These are phyloP conservation scores for Solanum piurae DNA, from an alignment of 257 asterid species.

Conservation along the genomic window DNA sequence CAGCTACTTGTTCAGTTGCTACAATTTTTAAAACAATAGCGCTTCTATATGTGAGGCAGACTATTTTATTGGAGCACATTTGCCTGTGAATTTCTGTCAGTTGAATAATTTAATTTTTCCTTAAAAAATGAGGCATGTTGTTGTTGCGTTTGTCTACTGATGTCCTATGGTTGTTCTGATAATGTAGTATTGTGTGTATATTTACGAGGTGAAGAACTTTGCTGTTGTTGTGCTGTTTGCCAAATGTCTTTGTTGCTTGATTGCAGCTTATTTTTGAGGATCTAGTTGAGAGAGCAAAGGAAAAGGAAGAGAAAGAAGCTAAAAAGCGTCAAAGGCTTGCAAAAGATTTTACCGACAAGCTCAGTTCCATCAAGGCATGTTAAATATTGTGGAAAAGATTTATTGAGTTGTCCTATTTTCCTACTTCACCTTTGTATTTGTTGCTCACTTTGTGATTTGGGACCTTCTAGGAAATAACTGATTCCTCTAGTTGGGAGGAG, in stretches of 20 bases:
- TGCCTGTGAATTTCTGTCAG: background rate
- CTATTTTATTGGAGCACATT: background rate
- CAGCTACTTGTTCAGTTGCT: background rate
- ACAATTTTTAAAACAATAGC: background rate
- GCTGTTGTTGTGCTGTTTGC: background rate
- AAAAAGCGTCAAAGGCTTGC: conserved; percentile 84
- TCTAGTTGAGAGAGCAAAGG: conserved; percentile 87
- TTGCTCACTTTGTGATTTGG: background rate
- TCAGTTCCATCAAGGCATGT: conserved; percentile 63
- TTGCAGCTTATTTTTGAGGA: conserved; percentile 80
- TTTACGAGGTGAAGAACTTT: background rate
- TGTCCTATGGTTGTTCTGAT: background rate
- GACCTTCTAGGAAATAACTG: conserved; percentile 53
- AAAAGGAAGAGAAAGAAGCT: conserved; percentile 92
- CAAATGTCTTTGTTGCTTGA: conserved; percentile 1
- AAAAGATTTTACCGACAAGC: conserved; percentile 69
- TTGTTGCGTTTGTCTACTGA: background rate
- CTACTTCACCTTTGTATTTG: background rate
- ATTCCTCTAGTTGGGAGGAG: conserved; percentile 80
- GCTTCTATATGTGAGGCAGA: background rate
- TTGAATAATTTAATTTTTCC: background rate
- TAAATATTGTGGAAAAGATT: conserved; percentile 6
- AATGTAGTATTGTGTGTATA: background rate
- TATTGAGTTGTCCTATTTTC: background rate
- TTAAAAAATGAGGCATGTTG: background rate